Base-by-base conservation (phyloP, 164 flowering plant genomes). In the Piper betle region DNA sequence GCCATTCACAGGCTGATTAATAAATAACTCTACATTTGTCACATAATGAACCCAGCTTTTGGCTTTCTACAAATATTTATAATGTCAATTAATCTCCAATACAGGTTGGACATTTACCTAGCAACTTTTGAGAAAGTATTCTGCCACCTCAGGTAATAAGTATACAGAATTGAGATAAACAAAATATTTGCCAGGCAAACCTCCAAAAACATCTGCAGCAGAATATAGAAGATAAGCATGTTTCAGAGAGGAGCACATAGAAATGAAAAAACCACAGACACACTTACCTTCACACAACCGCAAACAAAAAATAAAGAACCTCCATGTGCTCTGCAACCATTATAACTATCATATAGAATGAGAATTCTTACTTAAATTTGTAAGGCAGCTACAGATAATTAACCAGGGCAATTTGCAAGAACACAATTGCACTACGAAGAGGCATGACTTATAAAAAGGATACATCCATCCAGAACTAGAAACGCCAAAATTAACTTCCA, bases 391-490 rank as follows among this genome's bases (percentile, higher is more conserved):
- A 42, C 59, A 10, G 50, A 46, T 15, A 2, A 57, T 17, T n/a
- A 38, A 15, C 18, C 46, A 67, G 18, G 48, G 11, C 37, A 10
- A 53, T 63, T 59, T 46, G 10, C 5, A 3, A 58, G 20, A 11
- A 33, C 11, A 53, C 15, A 19, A 43, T 19, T 40, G 37, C 8
- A 53, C 20, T 11, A 46, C 3, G 15, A 46, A 15, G 50, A 42
- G n/a, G 50, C 18, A 55, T 37, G 37, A 37, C 19, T 4, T 37
- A 37, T n/a, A 48, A 13, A 6, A 71, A 41, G 77, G 86, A 79
- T 90, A 90, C 92, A 82, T 55, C 77, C 79, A 72, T 90, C 97
- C 58, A 85, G 55, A 56, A 80, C 60, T 53, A 85, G 75, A 69
- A 70, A 84, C 15, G 67, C 62, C 10, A 77, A 37, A 39, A 64